Evolutionary conservation across 345 rosid genomes (phyloP), one percentile per base, ranked within the genome.

Genomic region (Excoecaria cochinchinensis): DNA sequence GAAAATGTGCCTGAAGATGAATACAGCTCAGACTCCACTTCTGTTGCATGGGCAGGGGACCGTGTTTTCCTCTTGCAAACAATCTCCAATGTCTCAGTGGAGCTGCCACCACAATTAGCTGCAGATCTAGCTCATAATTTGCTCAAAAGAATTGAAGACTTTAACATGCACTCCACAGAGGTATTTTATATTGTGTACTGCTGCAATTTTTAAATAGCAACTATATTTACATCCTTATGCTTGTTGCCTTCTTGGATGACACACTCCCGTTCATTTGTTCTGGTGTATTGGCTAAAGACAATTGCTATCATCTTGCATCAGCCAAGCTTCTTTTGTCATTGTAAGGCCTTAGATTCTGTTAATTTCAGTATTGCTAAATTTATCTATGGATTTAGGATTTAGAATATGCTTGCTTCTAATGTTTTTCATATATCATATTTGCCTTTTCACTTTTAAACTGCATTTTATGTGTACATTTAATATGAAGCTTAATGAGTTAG

Each of bases 1-100:
- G 75, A 68, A 78, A 81, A 70, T 61, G 74, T 70, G 24, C 75
- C 80, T 69, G 88, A 76, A 67, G 86, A 81, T 76, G 88, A 79
- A 55, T 79, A 82, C 5, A 76, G 72, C 76, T 74, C 63, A 6
- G 86, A 83, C 80, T 70, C 85, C 22, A 76, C 81, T 58, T 93
- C 97, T 74, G 86, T 87, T 85, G 81, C 90, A 67, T 91, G 93
- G 98, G 98, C 94, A 70, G 93, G 92, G 22, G 96, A 93, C 81
- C 90, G 97, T 63, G 97, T 95, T 83, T 91, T 78, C 83, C 97
- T 91, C 64, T 78, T 93, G 86, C 94, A 87, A 89, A 92, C 99
- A 74, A 90, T 93, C 78, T 90, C 99, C 59, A 86, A 90, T 80
- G 96, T 93, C 75, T 88, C 99, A 53, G 86, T 89, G 56, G 93